phyloP scores from a whole-genome alignment of 2,329 filamentous ascomycete genomes.

The Colletotrichum coccodes region DNA sequence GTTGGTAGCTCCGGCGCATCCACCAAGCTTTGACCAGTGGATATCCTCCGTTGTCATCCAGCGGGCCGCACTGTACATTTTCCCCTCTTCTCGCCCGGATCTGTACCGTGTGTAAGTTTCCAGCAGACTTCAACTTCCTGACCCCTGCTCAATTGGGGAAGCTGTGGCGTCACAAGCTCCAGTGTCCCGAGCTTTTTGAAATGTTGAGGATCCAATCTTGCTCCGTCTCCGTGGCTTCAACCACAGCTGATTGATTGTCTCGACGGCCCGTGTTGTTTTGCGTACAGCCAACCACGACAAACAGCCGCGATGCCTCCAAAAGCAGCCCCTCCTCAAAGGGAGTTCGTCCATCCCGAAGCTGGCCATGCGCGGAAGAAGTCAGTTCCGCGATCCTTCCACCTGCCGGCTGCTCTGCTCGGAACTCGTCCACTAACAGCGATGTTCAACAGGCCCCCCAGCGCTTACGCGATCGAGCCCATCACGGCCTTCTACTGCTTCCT shows the following conservation, averaged over 20 bases:
- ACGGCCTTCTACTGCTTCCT: slow-evolving; percentile 85
- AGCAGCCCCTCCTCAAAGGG: slow-evolving; percentile 39
- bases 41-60: neutral
- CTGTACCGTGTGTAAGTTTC: neutral
- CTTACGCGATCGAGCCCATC: slow-evolving; percentile 76
- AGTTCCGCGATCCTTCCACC: slow-evolving; percentile 25
- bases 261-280: slow-evolving; percentile 17
- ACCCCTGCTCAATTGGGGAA: slow-evolving; percentile 29
- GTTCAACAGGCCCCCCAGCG: slow-evolving; percentile 55
- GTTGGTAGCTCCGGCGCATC: neutral
- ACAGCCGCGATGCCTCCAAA: slow-evolving; percentile 52
- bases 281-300: slow-evolving; percentile 25
- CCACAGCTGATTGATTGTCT: neutral
- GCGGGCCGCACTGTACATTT: neutral
- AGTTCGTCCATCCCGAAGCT: slow-evolving; percentile 60
- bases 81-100: fast-evolving
- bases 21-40: slow-evolving; percentile 23
- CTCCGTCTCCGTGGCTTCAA: slow-evolving; percentile 28
- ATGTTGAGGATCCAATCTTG: slow-evolving; percentile 32
- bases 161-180: slow-evolving; percentile 34
- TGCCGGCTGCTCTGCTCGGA: neutral
- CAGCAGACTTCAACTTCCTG: fast-evolving
- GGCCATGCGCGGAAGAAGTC: slow-evolving; percentile 64
- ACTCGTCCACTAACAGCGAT: slow-evolving; percentile 28
- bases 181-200: slow-evolving; percentile 26